Conservation (phyloP, 2,329 filamentous ascomycete genomes). For the Alternaria rosae region DNA sequence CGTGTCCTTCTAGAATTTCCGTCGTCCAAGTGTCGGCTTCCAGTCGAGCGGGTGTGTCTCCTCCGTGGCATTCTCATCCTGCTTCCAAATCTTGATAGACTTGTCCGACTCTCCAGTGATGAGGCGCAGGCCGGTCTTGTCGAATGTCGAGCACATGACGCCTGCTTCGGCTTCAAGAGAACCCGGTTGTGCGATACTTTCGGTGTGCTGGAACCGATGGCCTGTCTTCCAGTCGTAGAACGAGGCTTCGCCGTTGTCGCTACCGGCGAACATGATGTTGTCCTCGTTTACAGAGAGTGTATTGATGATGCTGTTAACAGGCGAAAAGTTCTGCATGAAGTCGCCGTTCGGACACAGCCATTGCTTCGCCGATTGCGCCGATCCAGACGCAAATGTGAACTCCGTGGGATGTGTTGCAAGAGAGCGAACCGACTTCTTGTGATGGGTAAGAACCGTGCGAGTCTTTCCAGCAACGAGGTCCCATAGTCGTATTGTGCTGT, state of each 20-base stretch:
- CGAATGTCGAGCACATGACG: constrained; percentile 93
- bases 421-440: constrained; percentile 94
- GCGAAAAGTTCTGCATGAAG: constrained; percentile 99
- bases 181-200: constrained; percentile 92
- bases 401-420: constrained; percentile 87
- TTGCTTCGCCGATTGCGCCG: constrained; percentile 94
- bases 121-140: constrained; percentile 84
- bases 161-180: constrained; percentile 93
- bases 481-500: constrained; percentile 73
- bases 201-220: constrained; percentile 85
- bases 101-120: constrained; percentile 97
- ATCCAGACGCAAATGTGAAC: constrained; percentile 94
- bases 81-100: constrained; percentile 92
- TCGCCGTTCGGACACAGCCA: constrained; percentile 98
- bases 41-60: constrained; percentile 92
- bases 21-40: constrained; percentile 80
- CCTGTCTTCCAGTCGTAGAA: constrained; percentile 99
- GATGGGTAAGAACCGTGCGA: constrained; percentile 94
- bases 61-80: constrained; percentile 87
- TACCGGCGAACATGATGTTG: constrained; percentile 93
- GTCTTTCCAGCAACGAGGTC: constrained; percentile 95
- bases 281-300: constrained; percentile 91
- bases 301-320: constrained; percentile 96
- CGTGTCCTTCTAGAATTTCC: constrained; percentile 63
- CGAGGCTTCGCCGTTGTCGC: constrained; percentile 92